These are phyloP conservation scores for Cystobasidium slooffiae DNA, from an alignment of 1,284 basidiomycete genomes.

Conservation along the genomic window DNA sequence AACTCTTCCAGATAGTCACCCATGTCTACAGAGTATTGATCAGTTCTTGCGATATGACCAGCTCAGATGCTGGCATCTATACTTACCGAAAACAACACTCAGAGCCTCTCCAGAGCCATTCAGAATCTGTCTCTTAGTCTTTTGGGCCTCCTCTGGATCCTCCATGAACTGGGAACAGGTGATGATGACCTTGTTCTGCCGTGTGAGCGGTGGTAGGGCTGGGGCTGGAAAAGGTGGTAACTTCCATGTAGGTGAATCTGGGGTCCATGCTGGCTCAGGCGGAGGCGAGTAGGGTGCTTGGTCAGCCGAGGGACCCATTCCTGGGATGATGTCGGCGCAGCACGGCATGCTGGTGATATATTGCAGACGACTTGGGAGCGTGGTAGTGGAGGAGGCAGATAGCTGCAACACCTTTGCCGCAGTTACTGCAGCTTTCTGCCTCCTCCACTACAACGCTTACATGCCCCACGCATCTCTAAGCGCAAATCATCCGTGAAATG, in stretches of 20 bases:
- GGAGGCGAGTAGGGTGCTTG: too few species aligned
- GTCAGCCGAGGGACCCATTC: too few species aligned
- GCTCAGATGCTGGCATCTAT: neutral
- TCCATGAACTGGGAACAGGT: constrained; percentile 22
- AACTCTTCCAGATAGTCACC: constrained; percentile 25
- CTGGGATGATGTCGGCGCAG: too few species aligned
- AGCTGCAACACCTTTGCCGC: too few species aligned
- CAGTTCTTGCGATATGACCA: neutral
- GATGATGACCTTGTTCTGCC: constrained; percentile 40
- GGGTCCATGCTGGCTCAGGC: constrained; percentile 28
- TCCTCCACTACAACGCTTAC: too few species aligned
- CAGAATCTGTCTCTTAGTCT: constrained; percentile 27
- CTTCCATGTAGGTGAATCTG: constrained; percentile 34
- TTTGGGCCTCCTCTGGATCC: constrained; percentile 28
- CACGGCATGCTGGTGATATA: too few species aligned
- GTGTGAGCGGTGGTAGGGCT: constrained; percentile 34
- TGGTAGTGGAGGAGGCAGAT: too few species aligned
- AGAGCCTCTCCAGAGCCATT: constrained; percentile 39
- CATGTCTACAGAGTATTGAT: neutral
- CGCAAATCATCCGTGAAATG: too few species aligned
- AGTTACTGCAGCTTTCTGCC: too few species aligned
- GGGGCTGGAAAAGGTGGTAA: constrained; percentile 39
- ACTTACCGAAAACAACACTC: constrained; percentile 42
- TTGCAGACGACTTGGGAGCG: too few species aligned
- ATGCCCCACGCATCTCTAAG: too few species aligned